phyloP scores from a whole-genome alignment of 1,284 basidiomycete species.

The Fomitopsis pinicola region DNA sequence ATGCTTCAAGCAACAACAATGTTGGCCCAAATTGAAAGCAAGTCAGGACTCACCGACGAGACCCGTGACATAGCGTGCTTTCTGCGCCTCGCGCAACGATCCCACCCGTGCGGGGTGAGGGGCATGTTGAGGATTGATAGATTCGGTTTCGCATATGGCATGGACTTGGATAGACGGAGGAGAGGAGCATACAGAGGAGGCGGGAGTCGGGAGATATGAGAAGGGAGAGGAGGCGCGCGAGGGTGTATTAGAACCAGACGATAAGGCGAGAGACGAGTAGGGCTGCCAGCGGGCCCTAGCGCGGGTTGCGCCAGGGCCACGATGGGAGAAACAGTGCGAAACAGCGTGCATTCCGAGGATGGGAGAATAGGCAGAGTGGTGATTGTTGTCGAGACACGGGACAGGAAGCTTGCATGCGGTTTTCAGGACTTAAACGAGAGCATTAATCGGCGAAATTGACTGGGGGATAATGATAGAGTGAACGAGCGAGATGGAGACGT shows the following conservation, averaged over 20 bases:
- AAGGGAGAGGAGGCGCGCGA: constrained; percentile 40
- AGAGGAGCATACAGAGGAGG: constrained; percentile 48
- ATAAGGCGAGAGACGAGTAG: constrained; percentile 41
- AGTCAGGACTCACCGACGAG: constrained; percentile 58
- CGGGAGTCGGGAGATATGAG: constrained; percentile 55
- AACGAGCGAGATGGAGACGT: not conserved
- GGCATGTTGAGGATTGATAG: constrained; percentile 25
- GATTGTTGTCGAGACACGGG: constrained; percentile 12
- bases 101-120: constrained; percentile 30
- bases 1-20: not conserved
- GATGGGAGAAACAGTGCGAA: constrained; percentile 58
- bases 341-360: constrained; percentile 47
- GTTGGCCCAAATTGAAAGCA: not conserved
- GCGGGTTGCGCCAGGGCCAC: constrained; percentile 62
- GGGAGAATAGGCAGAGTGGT: constrained; percentile 17
- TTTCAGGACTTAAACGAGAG: constrained; percentile 18
- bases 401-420: constrained; percentile 14
- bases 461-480: constrained; percentile 19
- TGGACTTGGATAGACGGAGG: constrained; percentile 28
- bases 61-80: constrained; percentile 58
- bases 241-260: constrained; percentile 30
- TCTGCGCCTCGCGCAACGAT: constrained; percentile 43
- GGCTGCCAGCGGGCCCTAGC: constrained; percentile 72
- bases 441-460: constrained; percentile 20
- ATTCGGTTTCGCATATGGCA: constrained; percentile 35